phyloP scores from a whole-genome alignment of 768 basidiomycete genomes.

The Imleria badia region DNA sequence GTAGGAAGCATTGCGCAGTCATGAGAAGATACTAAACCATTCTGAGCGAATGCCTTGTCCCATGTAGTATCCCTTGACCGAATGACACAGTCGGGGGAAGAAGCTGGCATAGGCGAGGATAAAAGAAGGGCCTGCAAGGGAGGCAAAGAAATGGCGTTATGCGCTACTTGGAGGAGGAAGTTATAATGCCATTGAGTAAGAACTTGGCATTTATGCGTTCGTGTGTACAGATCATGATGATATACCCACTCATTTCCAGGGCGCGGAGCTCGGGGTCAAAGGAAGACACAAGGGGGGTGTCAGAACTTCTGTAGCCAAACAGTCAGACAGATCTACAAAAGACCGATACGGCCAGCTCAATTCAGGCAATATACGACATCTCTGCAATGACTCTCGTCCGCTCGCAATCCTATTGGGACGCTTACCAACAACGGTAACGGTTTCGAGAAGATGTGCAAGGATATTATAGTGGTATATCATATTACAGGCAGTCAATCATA shows the following conservation, averaged over 20 bases:
- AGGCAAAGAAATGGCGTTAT: slow-evolving; percentile 22
- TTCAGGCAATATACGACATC: slow-evolving; percentile 32
- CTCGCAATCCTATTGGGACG: slow-evolving; percentile 28
- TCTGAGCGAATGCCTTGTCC: slow-evolving; percentile 36
- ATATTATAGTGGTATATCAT: slow-evolving; percentile 45
- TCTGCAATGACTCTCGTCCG: slow-evolving; percentile 14
- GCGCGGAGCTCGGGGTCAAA: slow-evolving; percentile 41
- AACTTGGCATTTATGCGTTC: slow-evolving; percentile 38
- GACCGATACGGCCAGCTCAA: slow-evolving; percentile 35
- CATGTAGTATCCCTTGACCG: slow-evolving; percentile 36
- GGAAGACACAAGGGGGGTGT: slow-evolving; percentile 38
- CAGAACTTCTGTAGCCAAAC: slow-evolving; percentile 34
- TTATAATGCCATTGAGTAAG: slow-evolving; percentile 33
- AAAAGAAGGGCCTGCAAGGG: slow-evolving; percentile 20
- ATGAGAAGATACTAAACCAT: slow-evolving; percentile 39
- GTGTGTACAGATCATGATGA: slow-evolving; percentile 35
- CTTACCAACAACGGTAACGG: slow-evolving; percentile 21
- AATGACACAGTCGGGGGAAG: slow-evolving; percentile 25
- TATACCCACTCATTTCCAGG: slow-evolving; percentile 41
- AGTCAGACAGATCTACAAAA: slow-evolving; percentile 33
- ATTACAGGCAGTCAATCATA: slow-evolving; percentile 57
- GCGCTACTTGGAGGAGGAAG: slow-evolving; percentile 25
- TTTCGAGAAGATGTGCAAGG: slow-evolving; percentile 37
- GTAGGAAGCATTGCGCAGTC: slow-evolving; percentile 32
- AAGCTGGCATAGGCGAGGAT: slow-evolving; percentile 31